A percentile compares a stretch with the other conserved stretches of the same genome.
phyloP scores from a whole-genome alignment of 495 filamentous ascomycete genomes.

The Hypoxylon fuscum region DNA sequence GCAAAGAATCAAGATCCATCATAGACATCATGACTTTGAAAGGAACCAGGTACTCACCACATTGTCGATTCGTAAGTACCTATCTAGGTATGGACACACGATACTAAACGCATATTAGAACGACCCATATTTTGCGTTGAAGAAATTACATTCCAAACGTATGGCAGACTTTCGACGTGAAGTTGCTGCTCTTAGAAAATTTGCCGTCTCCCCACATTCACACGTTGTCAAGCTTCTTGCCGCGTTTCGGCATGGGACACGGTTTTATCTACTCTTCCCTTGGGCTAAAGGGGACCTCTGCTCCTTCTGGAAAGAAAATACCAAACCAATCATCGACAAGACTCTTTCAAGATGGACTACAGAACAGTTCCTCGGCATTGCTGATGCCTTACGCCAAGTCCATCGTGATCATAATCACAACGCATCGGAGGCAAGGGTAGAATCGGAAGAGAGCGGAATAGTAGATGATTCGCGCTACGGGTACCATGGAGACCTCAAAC shows the following conservation, averaged over 20 bases:
- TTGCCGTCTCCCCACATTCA: constrained; percentile 2
- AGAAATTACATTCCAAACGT: constrained; percentile 3
- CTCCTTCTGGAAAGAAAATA: constrained; percentile 29
- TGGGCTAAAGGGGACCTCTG: constrained; percentile 37
- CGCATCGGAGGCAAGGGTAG: neutral
- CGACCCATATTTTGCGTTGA: constrained; percentile 18
- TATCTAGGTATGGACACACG: neutral
- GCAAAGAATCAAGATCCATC: constrained; percentile 24
- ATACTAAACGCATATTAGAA: constrained; percentile 13
- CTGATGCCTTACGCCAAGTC: constrained; percentile 23
- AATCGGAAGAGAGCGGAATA: neutral
- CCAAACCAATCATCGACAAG: constrained; percentile 7
- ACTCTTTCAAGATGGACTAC: constrained; percentile 13
- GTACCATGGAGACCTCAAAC: constrained; percentile 40
- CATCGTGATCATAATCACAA: constrained; percentile 10
- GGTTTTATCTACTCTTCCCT: constrained; percentile 38
- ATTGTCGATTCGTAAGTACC: too few species aligned
- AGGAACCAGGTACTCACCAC: constrained; percentile 8
- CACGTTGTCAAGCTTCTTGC: constrained; percentile 22
- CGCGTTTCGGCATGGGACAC: constrained; percentile 26
- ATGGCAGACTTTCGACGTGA: constrained; percentile 25
- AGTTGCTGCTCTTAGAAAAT: constrained; percentile 15
- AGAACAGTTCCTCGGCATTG: constrained; percentile 31
- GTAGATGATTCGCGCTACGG: constrained; percentile 8
- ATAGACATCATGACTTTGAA: constrained; percentile 16